Conservation (phyloP, 371 early-diverging fungal genomes). For the Syncephalastrum racemosum region DNA sequence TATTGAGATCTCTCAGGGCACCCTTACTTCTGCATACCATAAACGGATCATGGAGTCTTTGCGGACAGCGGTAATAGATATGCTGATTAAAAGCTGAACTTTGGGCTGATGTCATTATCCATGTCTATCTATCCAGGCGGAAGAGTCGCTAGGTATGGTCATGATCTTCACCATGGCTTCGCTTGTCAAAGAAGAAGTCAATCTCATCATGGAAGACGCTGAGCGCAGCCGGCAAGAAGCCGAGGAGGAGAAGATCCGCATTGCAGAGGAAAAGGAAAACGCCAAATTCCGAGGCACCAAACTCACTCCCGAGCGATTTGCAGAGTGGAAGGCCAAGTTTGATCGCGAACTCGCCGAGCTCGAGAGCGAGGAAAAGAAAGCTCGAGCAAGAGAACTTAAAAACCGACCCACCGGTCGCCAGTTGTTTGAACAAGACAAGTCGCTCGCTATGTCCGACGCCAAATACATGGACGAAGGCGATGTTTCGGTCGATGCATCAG, state of each 20-base stretch:
- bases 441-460: conserved; percentile 83
- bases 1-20: conserved; percentile 57
- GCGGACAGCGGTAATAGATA: conserved; percentile 39
- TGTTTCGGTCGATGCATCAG: conserved; percentile 74
- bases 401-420: conserved; percentile 73
- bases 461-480: conserved; percentile 85
- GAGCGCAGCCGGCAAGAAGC: conserved; percentile 51
- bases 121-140: conserved; percentile 42
- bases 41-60: conserved; percentile 47
- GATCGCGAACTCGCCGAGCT: conserved; percentile 69
- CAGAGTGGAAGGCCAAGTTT: conserved; percentile 80
- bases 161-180: conserved; percentile 90
- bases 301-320: conserved; percentile 79
- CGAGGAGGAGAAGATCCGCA: conserved; percentile 59
- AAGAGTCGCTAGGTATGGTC: conserved; percentile 87
- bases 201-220: conserved; percentile 58
- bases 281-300: conserved; percentile 81
- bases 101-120: neutral
- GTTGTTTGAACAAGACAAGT: conserved; percentile 88
- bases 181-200: conserved; percentile 72
- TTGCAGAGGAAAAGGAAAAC: conserved; percentile 81
- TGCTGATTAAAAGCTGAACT: neutral
- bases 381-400: conserved; percentile 47
- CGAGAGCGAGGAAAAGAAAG: conserved; percentile 52
- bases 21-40: conserved; percentile 44